A percentile compares a stretch with the other conserved stretches of the same genome.
These are phyloP conservation scores for Rossbeevera mucosa DNA, from an alignment of 768 basidiomycete species.

Conservation along the genomic window DNA sequence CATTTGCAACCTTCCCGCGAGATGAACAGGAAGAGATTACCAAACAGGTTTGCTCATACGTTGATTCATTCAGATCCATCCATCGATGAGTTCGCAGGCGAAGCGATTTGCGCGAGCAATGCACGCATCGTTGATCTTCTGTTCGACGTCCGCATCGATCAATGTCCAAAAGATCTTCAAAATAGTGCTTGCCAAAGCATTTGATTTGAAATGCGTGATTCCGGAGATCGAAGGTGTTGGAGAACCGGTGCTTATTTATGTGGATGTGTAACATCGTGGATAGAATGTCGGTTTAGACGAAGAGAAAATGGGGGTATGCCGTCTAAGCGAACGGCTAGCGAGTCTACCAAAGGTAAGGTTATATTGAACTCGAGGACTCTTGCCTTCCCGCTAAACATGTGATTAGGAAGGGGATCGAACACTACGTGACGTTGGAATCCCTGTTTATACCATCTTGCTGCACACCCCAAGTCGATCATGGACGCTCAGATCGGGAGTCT, in stretches of 20 bases:
- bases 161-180: slow-evolving; percentile 99
- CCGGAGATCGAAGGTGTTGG: slow-evolving; percentile 97
- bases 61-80: slow-evolving; percentile 3
- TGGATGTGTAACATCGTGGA: slow-evolving; percentile 50
- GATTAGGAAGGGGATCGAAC: slow-evolving; percentile 14
- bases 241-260: slow-evolving; percentile 91
- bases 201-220: slow-evolving; percentile 97
- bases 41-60: slow-evolving; percentile 66
- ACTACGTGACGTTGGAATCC: slow-evolving; percentile 10
- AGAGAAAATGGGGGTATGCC: slow-evolving; percentile 14
- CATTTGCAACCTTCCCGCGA: slow-evolving; percentile 89
- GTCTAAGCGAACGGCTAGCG: slow-evolving; percentile 10
- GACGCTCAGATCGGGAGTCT: slow-evolving; percentile 19
- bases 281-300: slow-evolving; percentile 21
- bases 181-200: slow-evolving; percentile 94
- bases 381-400: slow-evolving; percentile 17
- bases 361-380: slow-evolving; percentile 18
- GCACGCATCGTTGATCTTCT: slow-evolving; percentile 99
- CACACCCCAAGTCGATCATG: slow-evolving; percentile 8
- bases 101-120: slow-evolving; percentile 98
- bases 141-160: slow-evolving; percentile 97
- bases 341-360: slow-evolving; percentile 29
- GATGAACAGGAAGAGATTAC: slow-evolving; percentile 99
- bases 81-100: slow-evolving; percentile 48
- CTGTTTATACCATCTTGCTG: slow-evolving; percentile 16